Base-by-base conservation (phyloP, 257 asterid species). In the Euphrasia confusa region DNA sequence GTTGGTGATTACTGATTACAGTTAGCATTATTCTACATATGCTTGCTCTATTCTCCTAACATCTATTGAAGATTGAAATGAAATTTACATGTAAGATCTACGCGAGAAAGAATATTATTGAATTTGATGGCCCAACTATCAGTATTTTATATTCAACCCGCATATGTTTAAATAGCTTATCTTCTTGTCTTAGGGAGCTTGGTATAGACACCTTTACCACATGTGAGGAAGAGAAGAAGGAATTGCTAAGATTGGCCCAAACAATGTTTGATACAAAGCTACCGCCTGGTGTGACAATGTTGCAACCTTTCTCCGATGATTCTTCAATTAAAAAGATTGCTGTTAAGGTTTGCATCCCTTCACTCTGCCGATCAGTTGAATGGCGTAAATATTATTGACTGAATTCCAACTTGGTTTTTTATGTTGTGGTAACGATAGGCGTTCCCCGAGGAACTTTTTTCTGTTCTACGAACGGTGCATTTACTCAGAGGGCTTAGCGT, bases 181-280 rank as follows among this genome's bases (percentile, higher is more conserved):
- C 1, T 60, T 61, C 52, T 60, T 61, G 63, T 54, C 17, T 54
- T 67, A 89, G 99, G 95, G 88, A 89, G 71, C 97, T 93, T 54
- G 97, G 99, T 15, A 93, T 93, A 42, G 72, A 74, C 75, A 89
- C 95, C 68, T 61, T 85, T 64, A 74, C 80, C 81, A 83, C 77
- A 54, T 84, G 94, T 47, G 69, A 78, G 75, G 73, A 85, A 72
- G 96, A 85, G 77, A 88, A 81, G 70, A 70, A 77, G 33, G 96
- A 93, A 78, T 10, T 93, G 88, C 74, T 89, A 67, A 85, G 49
- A 68, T 76, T 93, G 79, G 96, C 99, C 14, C 81, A 84, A 44
- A 81, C 95, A 48, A 85, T 93, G 97, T 93, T 93, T 42, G 99
- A 93, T 68, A 93, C 99, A 32, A 87, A 87, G 82, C 81, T 93